Evolutionary conservation across 768 basidiomycete species (phyloP).

Genomic region (Trametes gibbosa): DNA sequence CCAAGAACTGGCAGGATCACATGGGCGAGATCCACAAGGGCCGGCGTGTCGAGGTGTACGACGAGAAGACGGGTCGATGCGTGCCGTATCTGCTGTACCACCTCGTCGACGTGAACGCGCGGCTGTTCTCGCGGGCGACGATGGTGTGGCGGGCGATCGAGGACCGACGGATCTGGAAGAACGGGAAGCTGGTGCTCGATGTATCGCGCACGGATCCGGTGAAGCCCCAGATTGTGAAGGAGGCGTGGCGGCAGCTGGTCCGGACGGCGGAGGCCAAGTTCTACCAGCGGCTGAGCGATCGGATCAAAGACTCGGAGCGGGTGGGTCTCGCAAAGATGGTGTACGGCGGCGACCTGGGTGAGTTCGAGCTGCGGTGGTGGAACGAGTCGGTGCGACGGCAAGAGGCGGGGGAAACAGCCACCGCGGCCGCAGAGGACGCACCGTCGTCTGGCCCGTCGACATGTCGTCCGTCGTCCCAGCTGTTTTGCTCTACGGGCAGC

Average conservation of each 20-base stretch:
- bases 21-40: not conserved
- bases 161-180: slow-evolving; percentile 1
- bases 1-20: not conserved
- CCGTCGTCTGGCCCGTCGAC: not conserved
- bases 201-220: not conserved
- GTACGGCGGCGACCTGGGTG: slow-evolving; percentile 4
- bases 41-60: not conserved
- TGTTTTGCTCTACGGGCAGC: not conserved
- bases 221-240: slow-evolving; percentile 11
- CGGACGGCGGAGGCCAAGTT: not conserved
- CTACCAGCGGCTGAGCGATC: not conserved
- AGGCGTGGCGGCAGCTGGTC: slow-evolving; percentile 13
- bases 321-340: not conserved
- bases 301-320: not conserved
- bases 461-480: too few relatives aligned
- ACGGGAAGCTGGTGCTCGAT: not conserved
- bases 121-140: slow-evolving; percentile 15
- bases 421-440: not conserved
- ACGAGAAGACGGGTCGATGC: not conserved
- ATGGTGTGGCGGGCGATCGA: slow-evolving; percentile 14
- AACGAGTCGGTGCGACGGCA: not conserved
- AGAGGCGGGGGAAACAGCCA: not conserved
- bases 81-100: not conserved
- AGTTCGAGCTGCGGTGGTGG: not conserved
- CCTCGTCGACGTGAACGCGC: slow-evolving; percentile 3